These are phyloP conservation scores for Blastomyces gilchristii DNA, from an alignment of 2,329 filamentous ascomycete genomes.

Conservation along the genomic window DNA sequence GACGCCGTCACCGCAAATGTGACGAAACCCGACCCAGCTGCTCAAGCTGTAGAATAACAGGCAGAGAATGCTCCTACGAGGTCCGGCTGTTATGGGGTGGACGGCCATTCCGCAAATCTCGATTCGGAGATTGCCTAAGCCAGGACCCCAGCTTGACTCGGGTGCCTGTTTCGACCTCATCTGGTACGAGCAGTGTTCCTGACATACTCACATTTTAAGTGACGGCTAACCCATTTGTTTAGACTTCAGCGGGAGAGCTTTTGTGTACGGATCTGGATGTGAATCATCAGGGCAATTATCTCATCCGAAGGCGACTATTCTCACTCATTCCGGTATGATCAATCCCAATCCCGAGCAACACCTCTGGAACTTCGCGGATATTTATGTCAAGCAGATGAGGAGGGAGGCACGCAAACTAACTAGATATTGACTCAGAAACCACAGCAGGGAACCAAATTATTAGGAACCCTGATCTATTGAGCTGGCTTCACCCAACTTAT, in stretches of 20 bases:
- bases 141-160: conserved; percentile 13
- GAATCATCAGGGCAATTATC: not conserved
- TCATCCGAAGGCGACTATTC: not conserved
- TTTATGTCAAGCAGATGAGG: not conserved
- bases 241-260: not conserved
- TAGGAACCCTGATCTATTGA: conserved; percentile 5
- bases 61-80: conserved; percentile 12
- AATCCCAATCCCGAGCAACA: not conserved
- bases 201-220: no score
- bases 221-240: not conserved
- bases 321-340: not conserved
- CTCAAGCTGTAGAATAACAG: conserved; percentile 11
- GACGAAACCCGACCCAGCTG: conserved; percentile 15
- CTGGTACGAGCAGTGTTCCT: conserved; percentile 6
- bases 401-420: not conserved
- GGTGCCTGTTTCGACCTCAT: conserved; percentile 10
- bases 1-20: conserved; percentile 17
- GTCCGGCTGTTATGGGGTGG: conserved; percentile 16
- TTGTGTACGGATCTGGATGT: conserved; percentile 8
- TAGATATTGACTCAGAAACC: not conserved
- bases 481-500: conserved; percentile 9
- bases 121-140: conserved; percentile 16
- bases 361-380: not conserved
- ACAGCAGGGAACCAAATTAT: not conserved
- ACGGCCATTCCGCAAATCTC: conserved; percentile 15